phyloP scores from a whole-genome alignment of 2,329 filamentous ascomycete genomes.

The Paracoccidioides lutzii region DNA sequence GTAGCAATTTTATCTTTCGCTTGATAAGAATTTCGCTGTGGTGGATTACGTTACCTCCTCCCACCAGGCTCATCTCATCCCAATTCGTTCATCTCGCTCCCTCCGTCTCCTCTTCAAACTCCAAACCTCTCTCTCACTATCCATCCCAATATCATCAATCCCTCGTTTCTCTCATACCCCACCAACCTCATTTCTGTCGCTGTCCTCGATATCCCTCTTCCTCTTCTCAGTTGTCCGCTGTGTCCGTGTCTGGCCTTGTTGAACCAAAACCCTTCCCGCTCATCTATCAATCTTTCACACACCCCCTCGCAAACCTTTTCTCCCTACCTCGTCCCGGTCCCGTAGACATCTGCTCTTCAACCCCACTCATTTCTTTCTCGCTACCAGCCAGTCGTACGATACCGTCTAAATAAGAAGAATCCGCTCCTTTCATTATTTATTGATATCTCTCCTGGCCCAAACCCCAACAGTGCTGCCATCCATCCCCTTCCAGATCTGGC shows the following conservation, averaged over 20 bases:
- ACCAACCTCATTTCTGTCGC: background rate
- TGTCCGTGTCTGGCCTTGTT: background rate
- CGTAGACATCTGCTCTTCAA: background rate
- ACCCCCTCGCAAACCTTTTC: background rate
- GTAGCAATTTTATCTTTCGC: too few relatives aligned
- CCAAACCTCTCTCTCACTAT: background rate
- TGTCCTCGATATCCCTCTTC: background rate
- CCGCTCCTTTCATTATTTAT: background rate
- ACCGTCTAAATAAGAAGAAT: background rate
- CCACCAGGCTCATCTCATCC: too few relatives aligned
- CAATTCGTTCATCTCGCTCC: background rate
- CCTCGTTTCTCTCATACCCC: background rate
- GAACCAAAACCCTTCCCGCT: background rate
- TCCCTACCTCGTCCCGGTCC: background rate
- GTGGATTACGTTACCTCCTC: too few relatives aligned
- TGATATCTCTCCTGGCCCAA: background rate
- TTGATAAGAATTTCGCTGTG: too few relatives aligned
- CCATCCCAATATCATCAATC: background rate
- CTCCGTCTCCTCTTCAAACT: background rate
- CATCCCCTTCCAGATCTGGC: background rate
- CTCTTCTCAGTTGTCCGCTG: background rate
- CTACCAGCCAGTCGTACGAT: background rate
- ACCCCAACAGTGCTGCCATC: background rate
- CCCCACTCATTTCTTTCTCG: background rate
- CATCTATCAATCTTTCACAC: background rate